Evolutionary conservation across 805 yeast species (phyloP), one percentile per base, ranked within the genome.

Genomic region (Ogataea henricii): DNA sequence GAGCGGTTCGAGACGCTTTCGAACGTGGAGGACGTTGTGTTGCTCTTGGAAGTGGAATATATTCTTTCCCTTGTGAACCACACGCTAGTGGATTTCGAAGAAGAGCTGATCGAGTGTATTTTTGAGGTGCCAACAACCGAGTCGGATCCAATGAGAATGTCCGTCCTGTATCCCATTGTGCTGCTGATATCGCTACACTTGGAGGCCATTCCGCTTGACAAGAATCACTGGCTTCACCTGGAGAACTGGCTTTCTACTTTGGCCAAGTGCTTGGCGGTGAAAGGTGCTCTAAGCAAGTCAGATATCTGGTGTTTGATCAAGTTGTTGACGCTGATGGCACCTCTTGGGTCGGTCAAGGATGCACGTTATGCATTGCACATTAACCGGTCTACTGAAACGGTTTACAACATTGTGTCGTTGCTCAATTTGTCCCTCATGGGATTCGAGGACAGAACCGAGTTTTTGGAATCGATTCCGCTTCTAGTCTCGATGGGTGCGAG

Each of bases 201-300:
- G 4, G 46, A 46, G 1, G 23, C 26, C 13, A 43, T 61, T 2
- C 2, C 41, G 4, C 6, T 17, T 1, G 49, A 59, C 16, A 6
- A 3, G 6, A 21, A 18, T 10, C 60, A 62, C 41, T 64, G 68
- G 68, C 40, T 57, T 18, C 64, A 62, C 46, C 23, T 64, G 3
- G 41, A 41, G 7, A 57, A 55, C 26, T 65, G 69, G 69, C 23
- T 63, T 18, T 21, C 27, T 3, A 48, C 54, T 6, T 40, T 62
- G 3, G 6, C 41, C 3, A 27, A 40, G 10, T 44, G 50, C 10
- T 17, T 53, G 1, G 41, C 45, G 12, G 3, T 41, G 3, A 52
- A 48, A 12, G 29, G 36, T 1, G 52, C 45, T 7, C 43, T 56
- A 10, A 23, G 33, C 8, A 47, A 51, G 32, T 27, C 56, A 7